Evolutionary conservation across 2,329 filamentous ascomycete species (phyloP), one percentile per base, ranked within the genome.

Genomic region (Cryphonectria japonica): DNA sequence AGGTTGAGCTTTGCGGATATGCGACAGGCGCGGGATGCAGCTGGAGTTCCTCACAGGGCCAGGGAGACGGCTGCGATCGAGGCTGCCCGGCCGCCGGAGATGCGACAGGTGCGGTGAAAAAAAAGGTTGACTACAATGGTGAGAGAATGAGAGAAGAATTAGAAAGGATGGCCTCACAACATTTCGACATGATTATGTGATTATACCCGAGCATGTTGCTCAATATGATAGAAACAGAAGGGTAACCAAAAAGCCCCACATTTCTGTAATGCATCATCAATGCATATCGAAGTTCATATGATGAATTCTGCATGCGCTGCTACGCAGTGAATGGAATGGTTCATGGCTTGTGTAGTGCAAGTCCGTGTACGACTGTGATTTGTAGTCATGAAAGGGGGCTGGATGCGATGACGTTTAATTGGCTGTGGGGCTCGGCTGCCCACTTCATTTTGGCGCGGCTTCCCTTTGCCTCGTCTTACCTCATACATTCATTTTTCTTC

Each of bases 1-100:
- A 88, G 91, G 62, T 82, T 98, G 74, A 91, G 85, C 54, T 84
- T 87, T 73, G 86, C 86, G 69, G 95, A 98, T 76, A 84, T 97
- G 75, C 86, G 91, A 75, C 82, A 92, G 70, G 95, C 93, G 5
- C 91, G 87, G 78, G 91, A 94, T 78, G 91, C 90, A 16, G 82
- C 83, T 3, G 76, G 77, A 8, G 52, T 75, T 8, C 66, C 71
- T 22, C 66, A 37, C 22, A 69, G 66, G 57, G 52, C 61, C n/a
- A 63, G 43, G 29, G 32, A 19, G 6, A 14, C 34, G n/a, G 78
- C 76, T 19, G 79, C 77, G 71, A 73, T 76, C 14, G 68, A 64
- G 39, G 50, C 46, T 22, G 66, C 73, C 69, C 71, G 60, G 68
- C 73, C 73, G 34, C 74, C 75, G 4, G 78, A 81, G 73, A 82